These are phyloP conservation scores for Dictyostelium brefeldianum DNA, from an alignment of 78 protist genomes.

Conservation along the genomic window DNA sequence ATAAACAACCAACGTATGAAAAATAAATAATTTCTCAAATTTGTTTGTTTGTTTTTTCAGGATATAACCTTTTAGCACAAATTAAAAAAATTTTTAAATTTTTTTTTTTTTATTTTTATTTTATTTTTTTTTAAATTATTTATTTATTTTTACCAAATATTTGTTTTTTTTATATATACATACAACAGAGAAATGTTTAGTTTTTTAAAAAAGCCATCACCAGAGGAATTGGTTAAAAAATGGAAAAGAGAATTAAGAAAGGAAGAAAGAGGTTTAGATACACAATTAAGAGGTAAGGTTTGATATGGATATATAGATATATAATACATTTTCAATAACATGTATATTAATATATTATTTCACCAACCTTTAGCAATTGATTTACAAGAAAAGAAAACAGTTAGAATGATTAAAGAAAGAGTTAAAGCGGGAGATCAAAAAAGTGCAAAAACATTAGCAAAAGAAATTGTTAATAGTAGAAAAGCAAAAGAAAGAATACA, in stretches of 20 bases:
- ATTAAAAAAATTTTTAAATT: neutral
- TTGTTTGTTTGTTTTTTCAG: too few species aligned
- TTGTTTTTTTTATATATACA: neutral
- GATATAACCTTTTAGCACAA: too few species aligned
- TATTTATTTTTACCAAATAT: neutral
- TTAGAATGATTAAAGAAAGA: constrained; percentile 72
- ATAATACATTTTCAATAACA: neutral
- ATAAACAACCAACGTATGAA: too few species aligned
- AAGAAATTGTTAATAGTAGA: constrained; percentile 64
- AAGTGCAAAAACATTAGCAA: constrained; percentile 79
- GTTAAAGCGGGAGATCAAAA: constrained; percentile 83
- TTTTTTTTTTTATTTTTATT: neutral
- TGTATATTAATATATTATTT: too few species aligned
- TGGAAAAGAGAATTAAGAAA: constrained; percentile 78
- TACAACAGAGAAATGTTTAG: constrained; percentile 1
- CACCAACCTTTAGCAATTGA: too few species aligned
- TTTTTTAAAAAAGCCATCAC: constrained; percentile 77
- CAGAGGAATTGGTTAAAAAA: constrained; percentile 80
- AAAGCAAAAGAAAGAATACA: constrained; percentile 76
- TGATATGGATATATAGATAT: neutral
- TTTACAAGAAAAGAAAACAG: constrained; percentile 68
- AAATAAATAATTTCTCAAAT: too few species aligned
- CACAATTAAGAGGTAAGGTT: constrained; percentile 68
- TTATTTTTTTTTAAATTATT: neutral
- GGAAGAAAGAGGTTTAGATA: constrained; percentile 78